phyloP scores from a whole-genome alignment of 2,329 filamentous ascomycete genomes.

The Pseudopyrenochaeta lycopersici region DNA sequence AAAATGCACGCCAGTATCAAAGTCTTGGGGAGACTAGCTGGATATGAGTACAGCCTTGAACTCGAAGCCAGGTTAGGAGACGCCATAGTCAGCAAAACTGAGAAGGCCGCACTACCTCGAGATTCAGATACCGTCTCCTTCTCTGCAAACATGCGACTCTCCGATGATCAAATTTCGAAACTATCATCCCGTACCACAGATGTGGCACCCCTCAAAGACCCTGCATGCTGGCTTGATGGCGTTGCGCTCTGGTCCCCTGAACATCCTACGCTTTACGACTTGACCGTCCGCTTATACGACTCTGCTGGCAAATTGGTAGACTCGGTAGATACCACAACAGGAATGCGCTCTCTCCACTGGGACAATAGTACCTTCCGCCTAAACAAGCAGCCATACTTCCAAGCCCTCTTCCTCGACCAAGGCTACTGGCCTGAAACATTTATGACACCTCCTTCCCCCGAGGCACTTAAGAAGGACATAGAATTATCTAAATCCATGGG shows the following conservation, averaged over 20 bases:
- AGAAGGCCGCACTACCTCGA: constrained; percentile 55
- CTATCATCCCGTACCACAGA: constrained; percentile 48
- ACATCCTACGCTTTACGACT: constrained; percentile 64
- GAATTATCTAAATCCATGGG: constrained; percentile 67
- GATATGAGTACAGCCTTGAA: constrained; percentile 60
- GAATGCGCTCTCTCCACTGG: constrained; percentile 70
- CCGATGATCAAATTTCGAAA: constrained; percentile 51
- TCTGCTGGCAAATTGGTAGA: constrained; percentile 57
- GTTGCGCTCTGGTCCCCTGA: constrained; percentile 71
- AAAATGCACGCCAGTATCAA: constrained; percentile 61
- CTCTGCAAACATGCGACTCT: constrained; percentile 60
- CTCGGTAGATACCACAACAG: constrained; percentile 66
- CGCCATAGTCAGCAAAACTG: constrained; percentile 55
- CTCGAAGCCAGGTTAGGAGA: constrained; percentile 64
- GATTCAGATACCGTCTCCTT: constrained; percentile 61
- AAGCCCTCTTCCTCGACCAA: constrained; percentile 68
- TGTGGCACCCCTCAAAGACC: constrained; percentile 49
- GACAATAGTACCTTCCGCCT: constrained; percentile 67
- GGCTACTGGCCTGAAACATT: constrained; percentile 71
- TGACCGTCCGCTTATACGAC: constrained; percentile 63
- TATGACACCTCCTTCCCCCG: constrained; percentile 64
- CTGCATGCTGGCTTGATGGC: constrained; percentile 60
- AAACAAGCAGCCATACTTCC: constrained; percentile 68
- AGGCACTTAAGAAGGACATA: constrained; percentile 62
- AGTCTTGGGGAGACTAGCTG: constrained; percentile 60